A percentile compares a stretch with the other conserved stretches of the same genome.
Conservation (phyloP, 768 basidiomycete species). For the Cystoderma amianthinum region DNA sequence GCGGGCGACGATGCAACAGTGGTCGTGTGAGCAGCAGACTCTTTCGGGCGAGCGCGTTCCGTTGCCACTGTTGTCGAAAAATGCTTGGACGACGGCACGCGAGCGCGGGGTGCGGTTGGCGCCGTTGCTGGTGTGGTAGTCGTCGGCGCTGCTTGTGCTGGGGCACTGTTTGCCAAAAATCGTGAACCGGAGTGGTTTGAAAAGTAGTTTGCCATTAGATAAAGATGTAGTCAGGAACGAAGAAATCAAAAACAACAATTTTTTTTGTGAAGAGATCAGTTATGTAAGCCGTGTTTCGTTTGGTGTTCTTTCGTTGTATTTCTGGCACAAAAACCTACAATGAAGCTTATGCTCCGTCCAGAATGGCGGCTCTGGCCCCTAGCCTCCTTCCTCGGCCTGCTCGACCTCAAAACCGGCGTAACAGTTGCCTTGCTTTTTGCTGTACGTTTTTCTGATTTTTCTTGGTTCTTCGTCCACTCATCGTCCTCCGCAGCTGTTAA, state of each 20-base stretch:
- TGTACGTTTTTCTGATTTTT: conserved; percentile 36
- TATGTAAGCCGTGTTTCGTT: conserved; percentile 19
- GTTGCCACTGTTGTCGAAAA: conserved; percentile 46
- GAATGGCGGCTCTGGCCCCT: conserved; percentile 83
- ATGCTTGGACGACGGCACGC: conserved; percentile 60
- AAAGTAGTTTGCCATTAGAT: conserved; percentile 64
- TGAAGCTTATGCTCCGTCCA: conserved; percentile 79
- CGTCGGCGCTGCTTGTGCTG: conserved; percentile 14
- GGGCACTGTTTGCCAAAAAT: conserved; percentile 48
- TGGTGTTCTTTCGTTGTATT: conserved; percentile 15
- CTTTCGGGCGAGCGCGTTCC: conserved; percentile 36
- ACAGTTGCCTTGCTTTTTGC: conserved; percentile 85
- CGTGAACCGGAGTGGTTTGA: conserved; percentile 77
- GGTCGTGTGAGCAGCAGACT: conserved; percentile 24
- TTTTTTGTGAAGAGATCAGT: conserved; percentile 4
- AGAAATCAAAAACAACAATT: conserved; percentile 1
- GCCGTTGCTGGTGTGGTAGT: conserved; percentile 15
- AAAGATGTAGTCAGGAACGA: conserved; percentile 1
- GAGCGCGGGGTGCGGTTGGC: conserved; percentile 27
- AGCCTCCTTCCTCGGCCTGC: conserved; percentile 74
- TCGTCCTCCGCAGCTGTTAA: conserved; percentile 55
- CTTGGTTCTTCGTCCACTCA: neutral
- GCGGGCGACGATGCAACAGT: conserved; percentile 26
- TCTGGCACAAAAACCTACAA: too few relatives aligned
- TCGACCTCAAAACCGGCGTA: conserved; percentile 94